Evolutionary conservation across 306 rosid species (phyloP).

Genomic region (Fragaria vesca): DNA sequence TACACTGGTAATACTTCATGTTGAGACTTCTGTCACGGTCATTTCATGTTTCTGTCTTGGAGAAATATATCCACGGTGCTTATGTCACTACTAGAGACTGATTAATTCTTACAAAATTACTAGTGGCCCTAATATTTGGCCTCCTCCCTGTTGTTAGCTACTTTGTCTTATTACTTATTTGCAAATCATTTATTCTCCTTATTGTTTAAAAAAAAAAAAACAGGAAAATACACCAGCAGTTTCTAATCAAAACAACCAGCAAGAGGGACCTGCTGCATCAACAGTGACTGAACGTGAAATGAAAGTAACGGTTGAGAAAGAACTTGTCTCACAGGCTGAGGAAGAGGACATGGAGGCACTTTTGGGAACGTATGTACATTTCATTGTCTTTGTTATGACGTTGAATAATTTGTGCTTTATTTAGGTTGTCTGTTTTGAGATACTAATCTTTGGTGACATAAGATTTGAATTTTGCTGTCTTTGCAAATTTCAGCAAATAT

Average conservation of each 20-base stretch:
- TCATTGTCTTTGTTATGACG: not conserved
- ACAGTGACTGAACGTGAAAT: slow-evolving; percentile 55
- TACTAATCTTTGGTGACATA: not conserved
- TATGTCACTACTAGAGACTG: not conserved
- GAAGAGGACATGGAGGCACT: slow-evolving; percentile 99
- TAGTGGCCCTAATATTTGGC: not conserved
- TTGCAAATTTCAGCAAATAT: not conserved
- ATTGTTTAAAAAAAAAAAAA: not conserved
- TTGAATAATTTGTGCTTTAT: not conserved
- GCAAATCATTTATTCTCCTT: not conserved
- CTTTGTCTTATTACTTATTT: not conserved
- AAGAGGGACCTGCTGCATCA: slow-evolving; percentile 54
- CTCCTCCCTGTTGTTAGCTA: not conserved
- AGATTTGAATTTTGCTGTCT: not conserved
- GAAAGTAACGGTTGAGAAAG: slow-evolving; percentile 91
- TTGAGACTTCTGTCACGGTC: not conserved
- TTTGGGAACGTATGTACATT: slow-evolving; percentile 71
- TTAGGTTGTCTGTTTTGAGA: slow-evolving; percentile 3
- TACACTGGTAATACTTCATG: not conserved
- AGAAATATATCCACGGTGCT: not conserved
- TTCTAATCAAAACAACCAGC: slow-evolving; percentile 39
- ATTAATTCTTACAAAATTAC: not conserved
- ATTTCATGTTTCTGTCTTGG: not conserved
- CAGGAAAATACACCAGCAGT: slow-evolving; percentile 81
- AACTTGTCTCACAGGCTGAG: slow-evolving; percentile 97